phyloP scores from a whole-genome alignment of 2,329 filamentous ascomycete species.

The Cercospora zeae-maydis region DNA sequence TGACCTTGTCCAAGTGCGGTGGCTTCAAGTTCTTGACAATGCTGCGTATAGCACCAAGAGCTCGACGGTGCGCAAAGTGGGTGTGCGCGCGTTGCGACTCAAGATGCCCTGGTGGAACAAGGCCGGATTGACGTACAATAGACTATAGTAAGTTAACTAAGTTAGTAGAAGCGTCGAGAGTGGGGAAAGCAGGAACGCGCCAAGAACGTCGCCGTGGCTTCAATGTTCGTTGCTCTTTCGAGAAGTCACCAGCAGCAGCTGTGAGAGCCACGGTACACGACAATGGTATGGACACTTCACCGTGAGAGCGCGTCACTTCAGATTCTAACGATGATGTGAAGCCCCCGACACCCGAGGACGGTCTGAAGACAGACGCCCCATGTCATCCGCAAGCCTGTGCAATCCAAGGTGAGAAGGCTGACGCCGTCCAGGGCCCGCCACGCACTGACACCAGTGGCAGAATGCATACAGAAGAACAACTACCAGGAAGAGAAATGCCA shows the following conservation, averaged over 20 bases:
- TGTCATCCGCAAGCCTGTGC: slow-evolving; percentile 87
- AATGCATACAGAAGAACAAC: slow-evolving; percentile 74
- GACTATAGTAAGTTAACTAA: no score
- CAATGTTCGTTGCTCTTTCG: not conserved
- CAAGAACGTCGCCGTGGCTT: not conserved
- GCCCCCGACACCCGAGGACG: slow-evolving; percentile 54
- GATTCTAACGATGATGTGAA: not conserved
- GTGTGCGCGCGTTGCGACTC: not conserved
- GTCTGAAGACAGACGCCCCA: slow-evolving; percentile 69
- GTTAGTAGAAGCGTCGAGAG: not conserved
- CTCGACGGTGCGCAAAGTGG: not conserved
- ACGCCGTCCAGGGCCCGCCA: not conserved
- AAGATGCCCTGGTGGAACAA: not conserved
- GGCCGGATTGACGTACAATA: not conserved
- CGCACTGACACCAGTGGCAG: slow-evolving; percentile 11
- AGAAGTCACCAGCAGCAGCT: not conserved
- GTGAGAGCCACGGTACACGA: not conserved
- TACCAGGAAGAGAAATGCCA: slow-evolving; percentile 85
- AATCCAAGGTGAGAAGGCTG: slow-evolving; percentile 68
- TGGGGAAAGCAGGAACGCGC: not conserved
- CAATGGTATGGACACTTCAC: slow-evolving; percentile 1
- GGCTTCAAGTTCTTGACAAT: not conserved
- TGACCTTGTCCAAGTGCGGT: not conserved
- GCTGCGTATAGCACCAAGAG: not conserved
- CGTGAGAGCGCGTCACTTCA: not conserved